A percentile compares a stretch with the other conserved stretches of the same genome.
These are phyloP conservation scores for Fusarium redolens DNA, from an alignment of 2,329 filamentous ascomycete species.

Conservation along the genomic window DNA sequence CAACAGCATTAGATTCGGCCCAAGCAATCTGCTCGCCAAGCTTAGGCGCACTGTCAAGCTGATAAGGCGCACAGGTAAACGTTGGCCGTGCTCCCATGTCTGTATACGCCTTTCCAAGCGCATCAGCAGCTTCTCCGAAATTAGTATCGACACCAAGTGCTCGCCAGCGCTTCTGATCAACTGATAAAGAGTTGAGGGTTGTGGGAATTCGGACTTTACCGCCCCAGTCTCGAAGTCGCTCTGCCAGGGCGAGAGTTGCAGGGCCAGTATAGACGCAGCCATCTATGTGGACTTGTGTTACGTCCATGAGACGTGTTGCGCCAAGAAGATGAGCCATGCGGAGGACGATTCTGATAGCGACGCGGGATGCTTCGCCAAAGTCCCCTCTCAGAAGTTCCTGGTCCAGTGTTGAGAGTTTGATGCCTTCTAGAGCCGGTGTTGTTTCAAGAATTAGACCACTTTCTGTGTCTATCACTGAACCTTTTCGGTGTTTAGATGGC, in stretches of 20 bases:
- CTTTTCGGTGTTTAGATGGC: neutral
- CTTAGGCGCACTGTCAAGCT: constrained; percentile 23
- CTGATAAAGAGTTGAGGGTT: constrained; percentile 30
- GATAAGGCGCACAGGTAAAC: constrained; percentile 40
- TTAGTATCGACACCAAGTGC: constrained; percentile 12
- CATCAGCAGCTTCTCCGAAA: constrained; percentile 22
- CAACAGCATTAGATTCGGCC: constrained; percentile 37
- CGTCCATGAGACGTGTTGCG: constrained; percentile 25
- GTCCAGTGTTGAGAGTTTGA: constrained; percentile 23
- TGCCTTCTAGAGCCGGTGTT: constrained; percentile 25
- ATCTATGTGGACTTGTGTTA: constrained; percentile 33
- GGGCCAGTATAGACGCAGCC: constrained; percentile 44
- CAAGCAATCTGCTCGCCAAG: constrained; percentile 33
- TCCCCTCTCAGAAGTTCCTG: constrained; percentile 12
- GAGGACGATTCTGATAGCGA: constrained; percentile 29
- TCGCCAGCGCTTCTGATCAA: constrained; percentile 37
- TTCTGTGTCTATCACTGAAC: neutral
- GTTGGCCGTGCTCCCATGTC: constrained; percentile 32
- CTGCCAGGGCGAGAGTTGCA: constrained; percentile 21
- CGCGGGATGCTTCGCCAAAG: constrained; percentile 20
- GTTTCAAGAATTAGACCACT: constrained; percentile 6
- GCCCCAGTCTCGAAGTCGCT: constrained; percentile 26
- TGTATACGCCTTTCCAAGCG: constrained; percentile 21
- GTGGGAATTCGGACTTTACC: constrained; percentile 31
- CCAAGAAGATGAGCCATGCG: constrained; percentile 29